Conservation (phyloP, 2,329 filamentous ascomycete genomes). For the Zymoseptoria ardabiliae region DNA sequence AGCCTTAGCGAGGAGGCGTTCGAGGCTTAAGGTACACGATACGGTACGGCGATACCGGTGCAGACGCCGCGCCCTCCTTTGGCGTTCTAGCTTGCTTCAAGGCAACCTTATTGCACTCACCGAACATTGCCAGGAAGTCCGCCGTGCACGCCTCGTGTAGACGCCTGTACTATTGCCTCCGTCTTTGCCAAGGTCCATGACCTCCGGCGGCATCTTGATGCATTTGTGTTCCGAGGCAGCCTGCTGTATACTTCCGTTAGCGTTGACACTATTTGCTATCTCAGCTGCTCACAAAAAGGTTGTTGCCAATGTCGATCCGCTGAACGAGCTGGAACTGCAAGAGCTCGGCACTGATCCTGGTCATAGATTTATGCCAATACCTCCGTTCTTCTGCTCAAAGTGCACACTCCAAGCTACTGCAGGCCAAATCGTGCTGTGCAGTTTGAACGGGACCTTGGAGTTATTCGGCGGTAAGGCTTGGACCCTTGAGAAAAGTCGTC, state of each 20-base stretch:
- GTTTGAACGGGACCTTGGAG: too few relatives aligned
- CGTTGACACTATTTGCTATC: background rate
- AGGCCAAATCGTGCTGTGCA: too few relatives aligned
- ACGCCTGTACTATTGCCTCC: background rate
- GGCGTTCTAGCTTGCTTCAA: background rate
- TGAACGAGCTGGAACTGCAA: background rate
- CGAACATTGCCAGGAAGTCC: background rate
- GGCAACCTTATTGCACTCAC: background rate
- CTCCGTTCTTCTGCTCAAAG: too few relatives aligned
- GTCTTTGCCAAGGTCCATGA: background rate
- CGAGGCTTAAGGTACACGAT: background rate
- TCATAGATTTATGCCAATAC: background rate
- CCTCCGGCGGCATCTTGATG: background rate
- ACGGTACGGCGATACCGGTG: background rate
- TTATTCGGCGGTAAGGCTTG: background rate
- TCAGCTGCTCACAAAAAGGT: background rate
- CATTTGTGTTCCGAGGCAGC: background rate
- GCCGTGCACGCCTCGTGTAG: background rate
- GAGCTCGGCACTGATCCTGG: background rate
- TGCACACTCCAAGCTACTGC: too few relatives aligned
- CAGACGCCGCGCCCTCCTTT: background rate
- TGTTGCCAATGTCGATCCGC: background rate
- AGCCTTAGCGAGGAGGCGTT: background rate
- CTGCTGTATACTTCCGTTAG: background rate
- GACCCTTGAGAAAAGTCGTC: background rate